phyloP scores from a whole-genome alignment of 805 yeast genomes.

The Candida pini region DNA sequence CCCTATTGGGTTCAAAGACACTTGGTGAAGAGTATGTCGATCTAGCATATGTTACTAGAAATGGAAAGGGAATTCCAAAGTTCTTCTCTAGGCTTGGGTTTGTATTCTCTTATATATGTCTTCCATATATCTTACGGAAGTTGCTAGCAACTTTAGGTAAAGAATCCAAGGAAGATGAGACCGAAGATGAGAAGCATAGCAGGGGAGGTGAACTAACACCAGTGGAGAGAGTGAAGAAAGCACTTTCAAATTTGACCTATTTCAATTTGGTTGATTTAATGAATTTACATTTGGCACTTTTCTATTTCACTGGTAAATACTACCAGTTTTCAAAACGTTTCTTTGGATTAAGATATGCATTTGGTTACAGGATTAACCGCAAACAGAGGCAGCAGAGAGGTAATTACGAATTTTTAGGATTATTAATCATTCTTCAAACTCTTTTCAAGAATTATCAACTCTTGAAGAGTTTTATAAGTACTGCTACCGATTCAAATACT shows the following conservation, averaged over 20 bases:
- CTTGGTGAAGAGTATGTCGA: conserved; percentile 95
- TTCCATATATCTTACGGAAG: conserved; percentile 50
- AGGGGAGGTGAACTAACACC: neutral
- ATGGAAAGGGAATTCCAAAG: conserved; percentile 46
- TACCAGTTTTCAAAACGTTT: conserved; percentile 73
- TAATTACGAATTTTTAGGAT: conserved; percentile 74
- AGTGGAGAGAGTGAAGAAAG: conserved; percentile 5
- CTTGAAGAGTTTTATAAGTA: conserved; percentile 16
- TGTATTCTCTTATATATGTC: conserved; percentile 50
- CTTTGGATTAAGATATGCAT: conserved; percentile 74
- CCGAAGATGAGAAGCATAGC: neutral
- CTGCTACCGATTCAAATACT: neutral
- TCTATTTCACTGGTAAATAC: conserved; percentile 78
- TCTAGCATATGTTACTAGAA: conserved; percentile 53
- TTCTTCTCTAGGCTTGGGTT: conserved; percentile 47
- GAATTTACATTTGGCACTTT: conserved; percentile 72
- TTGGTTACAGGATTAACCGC: conserved; percentile 54
- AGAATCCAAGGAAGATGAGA: conserved; percentile 8
- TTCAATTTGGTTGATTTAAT: conserved; percentile 45
- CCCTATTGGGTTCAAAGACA: conserved; percentile 70
- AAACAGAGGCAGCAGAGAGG: conserved; percentile 37
- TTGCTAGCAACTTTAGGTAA: conserved; percentile 11
- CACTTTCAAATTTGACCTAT: conserved; percentile 31
- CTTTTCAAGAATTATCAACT: conserved; percentile 37
- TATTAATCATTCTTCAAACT: conserved; percentile 49